phyloP scores from a whole-genome alignment of 2,329 filamentous ascomycete species.

The Tolypocladium tundrense region DNA sequence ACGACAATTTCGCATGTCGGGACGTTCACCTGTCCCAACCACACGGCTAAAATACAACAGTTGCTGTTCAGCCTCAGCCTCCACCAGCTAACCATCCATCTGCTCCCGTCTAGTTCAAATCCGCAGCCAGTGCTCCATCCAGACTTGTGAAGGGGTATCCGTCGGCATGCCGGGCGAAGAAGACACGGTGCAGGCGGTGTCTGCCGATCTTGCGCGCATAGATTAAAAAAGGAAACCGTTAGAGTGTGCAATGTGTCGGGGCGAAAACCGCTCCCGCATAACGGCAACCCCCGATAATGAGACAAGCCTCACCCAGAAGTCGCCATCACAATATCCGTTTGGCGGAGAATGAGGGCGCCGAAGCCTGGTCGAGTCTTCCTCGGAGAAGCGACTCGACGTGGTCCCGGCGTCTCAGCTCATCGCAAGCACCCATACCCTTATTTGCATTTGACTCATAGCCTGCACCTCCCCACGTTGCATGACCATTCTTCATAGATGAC shows the following conservation, averaged over 20 bases:
- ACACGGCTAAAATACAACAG: constrained; percentile 30
- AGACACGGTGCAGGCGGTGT: constrained; percentile 4
- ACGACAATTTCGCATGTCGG: constrained; percentile 17
- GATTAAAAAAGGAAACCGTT: constrained; percentile 10
- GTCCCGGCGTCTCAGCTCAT: background rate
- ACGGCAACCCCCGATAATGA: background rate
- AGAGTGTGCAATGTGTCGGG: constrained; percentile 6
- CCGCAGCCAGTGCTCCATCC: constrained; percentile 20
- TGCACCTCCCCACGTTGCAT: constrained; percentile 16
- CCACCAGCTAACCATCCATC: constrained; percentile 16
- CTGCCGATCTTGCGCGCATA: constrained; percentile 9
- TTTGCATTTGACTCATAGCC: background rate
- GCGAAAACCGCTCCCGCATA: background rate
- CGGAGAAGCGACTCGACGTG: background rate
- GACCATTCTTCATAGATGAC: constrained; percentile 26
- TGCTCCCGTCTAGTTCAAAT: constrained; percentile 22
- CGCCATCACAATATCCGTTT: background rate
- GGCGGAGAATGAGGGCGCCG: background rate
- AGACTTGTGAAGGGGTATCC: constrained; percentile 18
- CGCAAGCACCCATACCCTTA: background rate
- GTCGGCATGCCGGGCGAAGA: constrained; percentile 13
- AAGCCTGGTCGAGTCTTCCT: background rate
- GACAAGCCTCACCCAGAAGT: background rate
- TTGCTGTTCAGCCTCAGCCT: constrained; percentile 17
- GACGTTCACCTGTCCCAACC: constrained; percentile 21